Percentiles rank a stretch among this genome's conserved stretches.
Evolutionary conservation across 192 early-diverging fungal genomes (phyloP).

Genomic region (Polychytrium aggregatum): DNA sequence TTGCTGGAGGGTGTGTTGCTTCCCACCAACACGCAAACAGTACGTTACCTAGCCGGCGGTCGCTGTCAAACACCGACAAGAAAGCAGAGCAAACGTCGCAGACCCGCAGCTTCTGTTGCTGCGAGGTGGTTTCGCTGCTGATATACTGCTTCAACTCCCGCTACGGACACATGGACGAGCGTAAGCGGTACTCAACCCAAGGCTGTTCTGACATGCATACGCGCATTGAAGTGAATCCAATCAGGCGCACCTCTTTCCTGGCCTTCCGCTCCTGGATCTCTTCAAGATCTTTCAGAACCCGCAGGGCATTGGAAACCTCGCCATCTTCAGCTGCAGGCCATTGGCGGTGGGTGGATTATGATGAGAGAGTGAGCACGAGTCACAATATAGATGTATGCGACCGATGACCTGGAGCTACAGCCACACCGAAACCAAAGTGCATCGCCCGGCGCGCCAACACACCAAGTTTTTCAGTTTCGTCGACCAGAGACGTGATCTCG

Average conservation of each 20-base stretch:
- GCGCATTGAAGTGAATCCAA: not conserved
- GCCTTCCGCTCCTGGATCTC: slow-evolving; percentile 22
- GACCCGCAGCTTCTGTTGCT: slow-evolving; percentile 44
- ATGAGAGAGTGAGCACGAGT: too few relatives aligned
- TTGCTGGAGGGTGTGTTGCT: too few relatives aligned
- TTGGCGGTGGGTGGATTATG: too few relatives aligned
- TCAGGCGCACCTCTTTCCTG: slow-evolving; percentile 27
- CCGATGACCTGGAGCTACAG: too few relatives aligned
- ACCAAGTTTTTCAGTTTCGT: slow-evolving; percentile 32
- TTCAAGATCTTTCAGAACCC: slow-evolving; percentile 30
- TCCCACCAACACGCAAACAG: too few relatives aligned
- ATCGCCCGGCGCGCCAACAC: not conserved
- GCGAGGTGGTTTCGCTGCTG: slow-evolving; percentile 25
- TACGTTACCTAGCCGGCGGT: slow-evolving; percentile 24
- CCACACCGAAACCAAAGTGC: not conserved
- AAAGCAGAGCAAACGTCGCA: slow-evolving; percentile 44
- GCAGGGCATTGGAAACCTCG: slow-evolving; percentile 30
- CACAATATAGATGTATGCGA: too few relatives aligned
- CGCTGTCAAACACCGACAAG: slow-evolving; percentile 37
- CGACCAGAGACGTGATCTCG: slow-evolving; percentile 25
- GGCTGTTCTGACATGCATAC: not conserved
- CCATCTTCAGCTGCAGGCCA: slow-evolving; percentile 29
- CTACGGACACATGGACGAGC: slow-evolving; percentile 8
- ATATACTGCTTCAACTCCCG: slow-evolving; percentile 26
- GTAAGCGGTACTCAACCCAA: not conserved